Conservation (phyloP, 1,139 yeast species). For the Debaryomyces fabryi region DNA sequence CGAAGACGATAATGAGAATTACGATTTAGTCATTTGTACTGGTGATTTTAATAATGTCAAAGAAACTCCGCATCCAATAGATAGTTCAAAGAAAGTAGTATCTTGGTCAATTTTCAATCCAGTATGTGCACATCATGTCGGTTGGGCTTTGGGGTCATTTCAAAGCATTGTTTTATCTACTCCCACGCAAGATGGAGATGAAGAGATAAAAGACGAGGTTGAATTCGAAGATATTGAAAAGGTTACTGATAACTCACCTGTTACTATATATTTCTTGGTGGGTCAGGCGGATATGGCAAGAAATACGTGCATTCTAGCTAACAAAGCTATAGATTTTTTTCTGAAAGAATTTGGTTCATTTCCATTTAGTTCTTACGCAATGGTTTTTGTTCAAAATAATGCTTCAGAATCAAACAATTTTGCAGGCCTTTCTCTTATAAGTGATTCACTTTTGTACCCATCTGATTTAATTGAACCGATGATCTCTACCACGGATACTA, state of each 20-base stretch:
- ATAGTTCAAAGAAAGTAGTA: conserved; percentile 72
- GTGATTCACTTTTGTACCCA: conserved; percentile 70
- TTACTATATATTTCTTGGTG: conserved; percentile 60
- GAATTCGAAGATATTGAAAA: conserved; percentile 32
- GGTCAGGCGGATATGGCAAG: conserved; percentile 60
- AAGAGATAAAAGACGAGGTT: conserved; percentile 44
- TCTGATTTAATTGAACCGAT: conserved; percentile 80
- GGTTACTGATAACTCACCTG: conserved; percentile 48
- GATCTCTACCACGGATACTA: conserved; percentile 64
- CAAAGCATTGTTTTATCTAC: conserved; percentile 56
- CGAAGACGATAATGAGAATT: conserved; percentile 52
- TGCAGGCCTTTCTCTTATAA: conserved; percentile 77
- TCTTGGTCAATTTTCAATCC: conserved; percentile 84
- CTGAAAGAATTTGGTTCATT: conserved; percentile 91
- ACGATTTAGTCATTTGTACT: conserved; percentile 72
- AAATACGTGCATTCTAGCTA: conserved; percentile 76
- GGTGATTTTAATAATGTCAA: conserved; percentile 64
- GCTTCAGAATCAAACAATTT: conserved; percentile 56
- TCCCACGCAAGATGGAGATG: conserved; percentile 32
- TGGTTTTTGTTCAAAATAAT: conserved; percentile 71
- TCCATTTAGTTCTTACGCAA: conserved; percentile 81
- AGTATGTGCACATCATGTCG: conserved; percentile 92
- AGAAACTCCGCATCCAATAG: conserved; percentile 54
- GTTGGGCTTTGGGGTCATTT: conserved; percentile 94
- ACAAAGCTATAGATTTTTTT: conserved; percentile 78